A percentile compares a stretch with the other conserved stretches of the same genome.
Evolutionary conservation across 208 protist species (phyloP).

Genomic region (Blechomonas ayalai): DNA sequence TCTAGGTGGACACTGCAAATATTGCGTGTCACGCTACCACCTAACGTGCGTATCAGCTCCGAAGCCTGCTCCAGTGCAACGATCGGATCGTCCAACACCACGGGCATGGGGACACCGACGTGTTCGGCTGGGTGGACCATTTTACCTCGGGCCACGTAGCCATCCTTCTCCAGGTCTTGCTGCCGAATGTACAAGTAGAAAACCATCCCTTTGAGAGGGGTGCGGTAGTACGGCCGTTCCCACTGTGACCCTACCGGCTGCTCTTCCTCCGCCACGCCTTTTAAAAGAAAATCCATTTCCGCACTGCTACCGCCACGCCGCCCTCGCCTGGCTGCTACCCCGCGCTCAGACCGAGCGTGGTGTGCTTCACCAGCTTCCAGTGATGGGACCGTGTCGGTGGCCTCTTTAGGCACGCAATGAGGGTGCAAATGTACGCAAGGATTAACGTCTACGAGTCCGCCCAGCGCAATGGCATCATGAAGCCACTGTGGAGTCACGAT

Average conservation of each 20-base stretch:
- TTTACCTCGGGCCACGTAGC: conserved; percentile 1
- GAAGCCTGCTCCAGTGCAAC: conserved; percentile 25
- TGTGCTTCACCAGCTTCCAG: not conserved
- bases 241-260: conserved; percentile 26
- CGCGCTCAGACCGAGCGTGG: not conserved
- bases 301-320: not conserved
- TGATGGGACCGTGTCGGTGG: not conserved
- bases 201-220: conserved; percentile 46
- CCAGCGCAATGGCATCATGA: conserved; percentile 46
- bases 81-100: conserved; percentile 9
- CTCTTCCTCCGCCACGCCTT: conserved; percentile 18
- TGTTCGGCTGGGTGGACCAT: not conserved
- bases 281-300: conserved; percentile 4
- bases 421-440: conserved; percentile 23
- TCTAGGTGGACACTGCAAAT: conserved; percentile 28
- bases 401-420: conserved; percentile 9
- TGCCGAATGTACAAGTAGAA: conserved; percentile 28
- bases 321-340: not conserved
- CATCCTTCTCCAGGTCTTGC: conserved; percentile 5
- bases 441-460: conserved; percentile 32
- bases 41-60: conserved; percentile 52
- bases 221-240: conserved; percentile 37
- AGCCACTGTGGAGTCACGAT: conserved; percentile 67
- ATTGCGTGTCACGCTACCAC: conserved; percentile 48
- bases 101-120: conserved; percentile 6